Base-by-base conservation (phyloP, 805 yeast genomes). In the Alloascoidea africana region DNA sequence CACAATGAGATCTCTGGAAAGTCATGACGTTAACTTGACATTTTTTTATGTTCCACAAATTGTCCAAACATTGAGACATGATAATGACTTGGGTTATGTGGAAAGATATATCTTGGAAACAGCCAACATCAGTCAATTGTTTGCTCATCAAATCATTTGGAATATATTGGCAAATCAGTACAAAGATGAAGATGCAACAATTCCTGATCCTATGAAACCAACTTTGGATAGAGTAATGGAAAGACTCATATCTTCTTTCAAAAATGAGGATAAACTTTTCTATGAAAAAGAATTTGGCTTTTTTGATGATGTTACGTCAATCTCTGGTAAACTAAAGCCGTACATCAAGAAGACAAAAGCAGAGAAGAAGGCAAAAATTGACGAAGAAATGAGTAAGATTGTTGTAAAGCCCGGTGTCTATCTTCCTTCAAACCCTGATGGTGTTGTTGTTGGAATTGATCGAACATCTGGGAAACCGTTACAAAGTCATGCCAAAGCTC, bases 131-230 rank as follows among this genome's bases (percentile, higher is more conserved):
- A 78, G 91, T 17, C 93, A 83, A 46, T 63, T 89, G 43, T 91
- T 91, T 65, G 87, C 97, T 0, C 99, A 91, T 56, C 99, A 91
- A 58, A 87, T 91, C 45, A 85, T 91, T 39, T 91, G 99, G 99
- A 91, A 91, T 51, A 85, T 91, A 82, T 59, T 80, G 50, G 97
- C 99, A 1, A 91, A 93, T 52, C 73, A 86, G 43, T 91, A 71
- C 57, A 80, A 78, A 47, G 96, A 83, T 52, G 97, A 89, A 48
- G 95, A 89, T 5, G 77, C 85, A 0, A 64, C 73, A 0, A 66
- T 70, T 4, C 91, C 93, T 3, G 95, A 87, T 57, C 63, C 70
- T 1, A 63, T 89, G 50, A 89, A 89, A 55, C 96, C 96, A 1
- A 66, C 66, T 2, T 63, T 91, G 44, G 96, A 89, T 53, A 63